Base-by-base conservation (phyloP, 75 land plant species). In the Chamaecyparis obtusa region DNA sequence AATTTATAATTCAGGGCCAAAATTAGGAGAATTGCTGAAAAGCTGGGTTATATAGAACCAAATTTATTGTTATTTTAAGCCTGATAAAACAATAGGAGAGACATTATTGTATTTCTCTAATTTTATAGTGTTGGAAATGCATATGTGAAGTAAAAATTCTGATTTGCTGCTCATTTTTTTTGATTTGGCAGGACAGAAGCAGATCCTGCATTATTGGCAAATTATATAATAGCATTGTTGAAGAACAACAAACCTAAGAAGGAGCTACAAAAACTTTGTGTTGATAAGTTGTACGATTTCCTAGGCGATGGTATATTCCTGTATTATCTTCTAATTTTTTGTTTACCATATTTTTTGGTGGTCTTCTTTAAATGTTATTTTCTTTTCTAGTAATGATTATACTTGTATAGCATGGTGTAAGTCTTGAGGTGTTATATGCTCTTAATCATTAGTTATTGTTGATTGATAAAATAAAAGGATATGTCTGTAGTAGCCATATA, bases 221-320 rank as follows among this genome's bases (percentile, higher is more conserved):
- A 94, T 71, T 94, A 94, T 89, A 91, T 94, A 36, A 85, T 64
- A 35, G 94, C 95, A 35, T 86, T 94, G 57, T 83, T 94, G 77
- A 94, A 93, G 93, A 94, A 94, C 60, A 90, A 94, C 75, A 94
- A 93, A 72, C 91, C 95, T 51, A 91, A 88, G 83, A 90, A 88
- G 69, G 95, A 94, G 55, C 87, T 94, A 44, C 93, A 94, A 86
- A 89, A 86, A 56, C 86, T 94, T 39, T 94, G 95, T 79, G 80
- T 84, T 44, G 93, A 93, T 67, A 87, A 90, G 78, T 88, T 94
- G 78, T 88, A 88, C 56, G 95, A 94, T 37, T 94, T 94, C 87
- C 87, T 94, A 71, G 95, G 95, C 75, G 89, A 93, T 57, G 92
- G 95, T 94, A 90, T 43, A 88, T 90, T 80, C 57, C 43, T 24